These are phyloP conservation scores for Vitis riparia DNA, from an alignment of 164 flowering plant species.

Conservation along the genomic window DNA sequence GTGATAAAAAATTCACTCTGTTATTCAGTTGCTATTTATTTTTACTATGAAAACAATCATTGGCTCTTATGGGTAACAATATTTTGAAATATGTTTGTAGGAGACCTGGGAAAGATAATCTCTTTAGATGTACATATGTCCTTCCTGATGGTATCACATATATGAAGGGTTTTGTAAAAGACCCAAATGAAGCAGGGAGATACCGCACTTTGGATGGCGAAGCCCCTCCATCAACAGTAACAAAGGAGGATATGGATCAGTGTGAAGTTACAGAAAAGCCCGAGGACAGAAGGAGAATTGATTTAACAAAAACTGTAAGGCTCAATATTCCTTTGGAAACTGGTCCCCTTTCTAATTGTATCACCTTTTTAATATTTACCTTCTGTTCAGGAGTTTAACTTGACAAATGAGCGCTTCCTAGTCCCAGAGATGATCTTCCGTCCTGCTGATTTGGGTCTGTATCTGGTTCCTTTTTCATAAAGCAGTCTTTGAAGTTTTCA, in stretches of 20 bases:
- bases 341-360: neutral
- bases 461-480: conserved; percentile 3
- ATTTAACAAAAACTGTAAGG: conserved; percentile 74
- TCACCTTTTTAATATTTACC: conserved; percentile 4
- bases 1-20: neutral
- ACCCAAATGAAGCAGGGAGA: conserved; percentile 63
- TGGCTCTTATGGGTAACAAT: neutral
- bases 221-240: conserved; percentile 11
- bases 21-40: neutral
- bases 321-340: neutral
- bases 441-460: conserved; percentile 92
- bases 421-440: conserved; percentile 98
- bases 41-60: neutral
- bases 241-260: conserved; percentile 25
- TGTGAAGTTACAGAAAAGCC: conserved; percentile 35
- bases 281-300: conserved; percentile 55
- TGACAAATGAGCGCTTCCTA: conserved; percentile 94
- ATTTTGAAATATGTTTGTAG: conserved; percentile 32
- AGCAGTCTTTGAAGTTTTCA: neutral
- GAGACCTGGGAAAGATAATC: conserved; percentile 68
- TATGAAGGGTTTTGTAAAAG: conserved; percentile 83
- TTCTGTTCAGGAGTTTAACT: conserved; percentile 71
- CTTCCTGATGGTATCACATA: conserved; percentile 92
- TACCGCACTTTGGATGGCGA: conserved; percentile 42
- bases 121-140: conserved; percentile 75